A percentile compares a stretch with the other conserved stretches of the same genome.
phyloP scores from a whole-genome alignment of 192 early-diverging fungal genomes.

The Ambispora gerdemannii region DNA sequence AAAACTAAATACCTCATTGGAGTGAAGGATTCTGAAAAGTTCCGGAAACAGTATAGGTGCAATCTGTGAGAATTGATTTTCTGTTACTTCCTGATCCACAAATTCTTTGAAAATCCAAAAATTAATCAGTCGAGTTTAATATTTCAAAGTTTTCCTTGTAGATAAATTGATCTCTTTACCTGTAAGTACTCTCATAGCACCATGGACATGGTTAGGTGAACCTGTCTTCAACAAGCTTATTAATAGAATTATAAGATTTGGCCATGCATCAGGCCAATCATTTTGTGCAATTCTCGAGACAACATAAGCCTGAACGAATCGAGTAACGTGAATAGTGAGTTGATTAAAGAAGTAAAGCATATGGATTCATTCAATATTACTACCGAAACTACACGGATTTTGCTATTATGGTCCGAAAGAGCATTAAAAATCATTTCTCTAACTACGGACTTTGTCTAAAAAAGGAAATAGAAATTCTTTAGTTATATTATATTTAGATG shows the following conservation, averaged over 20 bases:
- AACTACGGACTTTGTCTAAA: slow-evolving; percentile 57
- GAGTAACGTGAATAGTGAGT: too few species aligned
- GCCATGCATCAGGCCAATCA: slow-evolving; percentile 95
- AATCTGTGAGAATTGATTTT: slow-evolving; percentile 79
- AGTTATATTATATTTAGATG: background rate
- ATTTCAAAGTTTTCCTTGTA: too few species aligned
- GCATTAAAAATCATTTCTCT: slow-evolving; percentile 56
- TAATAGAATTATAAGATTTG: slow-evolving; percentile 77
- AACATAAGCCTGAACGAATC: slow-evolving; percentile 74
- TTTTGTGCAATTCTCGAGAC: slow-evolving; percentile 85
- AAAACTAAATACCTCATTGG: slow-evolving; percentile 40
- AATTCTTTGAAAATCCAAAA: slow-evolving; percentile 60
- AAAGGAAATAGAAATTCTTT: too few species aligned
- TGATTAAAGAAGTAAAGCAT: too few species aligned
- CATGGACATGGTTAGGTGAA: slow-evolving; percentile 71
- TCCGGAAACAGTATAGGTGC: slow-evolving; percentile 80
- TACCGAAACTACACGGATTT: slow-evolving; percentile 67
- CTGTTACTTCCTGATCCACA: slow-evolving; percentile 81
- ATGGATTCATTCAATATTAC: slow-evolving; percentile 18
- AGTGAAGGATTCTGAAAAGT: slow-evolving; percentile 74
- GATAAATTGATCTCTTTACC: slow-evolving; percentile 32
- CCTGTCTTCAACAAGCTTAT: slow-evolving; percentile 62
- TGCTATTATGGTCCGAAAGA: slow-evolving; percentile 53
- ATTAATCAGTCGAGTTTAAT: too few species aligned
- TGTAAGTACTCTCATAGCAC: slow-evolving; percentile 80